Evolutionary conservation across 2,329 filamentous ascomycete genomes (phyloP), one percentile per base, ranked within the genome.

Genomic region (Fusarium buharicum): DNA sequence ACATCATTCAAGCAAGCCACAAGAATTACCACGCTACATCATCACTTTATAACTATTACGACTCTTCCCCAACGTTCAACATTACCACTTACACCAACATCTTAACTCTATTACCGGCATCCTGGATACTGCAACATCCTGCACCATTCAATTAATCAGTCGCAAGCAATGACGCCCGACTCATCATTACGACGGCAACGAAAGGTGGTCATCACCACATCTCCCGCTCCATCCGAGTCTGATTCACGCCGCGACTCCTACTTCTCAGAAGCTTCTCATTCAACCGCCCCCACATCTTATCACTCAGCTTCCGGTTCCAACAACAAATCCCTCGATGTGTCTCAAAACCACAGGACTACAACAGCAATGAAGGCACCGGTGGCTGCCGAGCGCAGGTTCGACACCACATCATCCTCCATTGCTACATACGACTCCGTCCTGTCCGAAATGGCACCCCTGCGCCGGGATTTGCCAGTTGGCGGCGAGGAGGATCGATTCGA

Each of bases 361-460:
- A 12, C 49, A 38, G n/a, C 38, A 18, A 53, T 47, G 51, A 61
- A 59, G 17, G 10, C 50, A 13, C 38, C 66, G 22, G 41, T 48
- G 16, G 53, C 48, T 46, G 46, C 47, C 16, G 62, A 67, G 45
- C 51, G 34, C 28, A 53, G 64, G 37, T 70, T 68, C 47, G 55
- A 62, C 40, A 56, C 57, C 10, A 54, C 64, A 12, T 75, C 74
- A 7, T 65, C 85, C 22, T 95, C 92, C 0, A 82, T 87, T 66
- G 89, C 92, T 59, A 96, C 93, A 2, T 96, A 93, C 75, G 86
- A 88, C 69, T 97, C 93, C 6, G 90, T 88, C 4, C 79, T 85
- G 67, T 79, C 62, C 17, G 68, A 71, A 28, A 71, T 71, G 69
- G 55, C 60, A 39, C 69, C 69, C 14, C 52, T 71, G 30, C 41